A percentile compares a stretch with the other conserved stretches of the same genome.
These are phyloP conservation scores for Phylloporus sp. DNA, from an alignment of 768 basidiomycete species.

Conservation along the genomic window DNA sequence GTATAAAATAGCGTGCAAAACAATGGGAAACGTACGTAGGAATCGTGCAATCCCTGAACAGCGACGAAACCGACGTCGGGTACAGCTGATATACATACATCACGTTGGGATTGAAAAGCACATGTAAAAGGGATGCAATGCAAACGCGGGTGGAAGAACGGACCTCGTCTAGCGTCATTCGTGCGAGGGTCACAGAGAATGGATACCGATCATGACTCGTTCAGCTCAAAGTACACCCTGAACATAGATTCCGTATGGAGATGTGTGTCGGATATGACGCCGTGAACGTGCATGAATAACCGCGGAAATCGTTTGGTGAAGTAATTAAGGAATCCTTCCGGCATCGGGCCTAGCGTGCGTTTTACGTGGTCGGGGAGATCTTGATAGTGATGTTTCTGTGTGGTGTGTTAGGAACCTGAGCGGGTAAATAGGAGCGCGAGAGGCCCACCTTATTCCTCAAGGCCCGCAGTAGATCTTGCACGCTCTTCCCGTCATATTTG, in stretches of 20 bases:
- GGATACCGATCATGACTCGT: constrained; percentile 35
- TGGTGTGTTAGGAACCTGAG: constrained; percentile 9
- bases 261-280: constrained; percentile 69
- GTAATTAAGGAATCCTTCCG: constrained; percentile 87
- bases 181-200: background rate
- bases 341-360: constrained; percentile 84
- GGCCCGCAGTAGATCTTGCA: constrained; percentile 90
- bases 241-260: constrained; percentile 88
- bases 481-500: constrained; percentile 89
- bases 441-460: constrained; percentile 85
- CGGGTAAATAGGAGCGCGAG: background rate
- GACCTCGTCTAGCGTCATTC: too few relatives aligned
- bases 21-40: background rate
- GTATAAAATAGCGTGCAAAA: constrained; percentile 20
- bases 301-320: constrained; percentile 91
- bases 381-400: constrained; percentile 95
- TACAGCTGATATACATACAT: constrained; percentile 7
- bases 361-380: constrained; percentile 92
- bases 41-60: background rate
- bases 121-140: background rate
- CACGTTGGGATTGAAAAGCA: background rate
- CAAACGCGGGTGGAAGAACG: background rate
- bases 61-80: constrained; percentile 4
- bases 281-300: constrained; percentile 88
- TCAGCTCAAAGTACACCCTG: constrained; percentile 78